phyloP scores from a whole-genome alignment of 2,329 filamentous ascomycete species.

The Onygena corvina region DNA sequence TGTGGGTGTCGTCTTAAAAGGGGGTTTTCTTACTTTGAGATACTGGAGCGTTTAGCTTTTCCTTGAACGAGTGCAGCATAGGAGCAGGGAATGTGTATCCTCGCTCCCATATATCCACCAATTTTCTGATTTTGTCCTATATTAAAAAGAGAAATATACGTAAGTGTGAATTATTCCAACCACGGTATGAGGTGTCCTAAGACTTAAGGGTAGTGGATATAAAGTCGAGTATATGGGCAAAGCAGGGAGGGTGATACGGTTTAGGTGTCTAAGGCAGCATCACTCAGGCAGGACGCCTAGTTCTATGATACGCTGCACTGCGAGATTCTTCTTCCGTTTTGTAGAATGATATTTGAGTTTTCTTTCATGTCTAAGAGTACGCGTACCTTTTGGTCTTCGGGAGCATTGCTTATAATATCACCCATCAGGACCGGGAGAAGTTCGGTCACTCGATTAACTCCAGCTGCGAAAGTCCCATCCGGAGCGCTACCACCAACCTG shows the following conservation, averaged over 20 bases:
- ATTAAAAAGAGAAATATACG: slow-evolving; percentile 35
- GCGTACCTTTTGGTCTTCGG: slow-evolving; percentile 94
- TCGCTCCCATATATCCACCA: slow-evolving; percentile 97
- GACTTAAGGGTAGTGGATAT: slow-evolving; percentile 8
- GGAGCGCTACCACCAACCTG: slow-evolving; percentile 65
- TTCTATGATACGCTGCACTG: slow-evolving; percentile 5
- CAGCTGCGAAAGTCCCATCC: slow-evolving; percentile 87
- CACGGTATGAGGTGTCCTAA: slow-evolving; percentile 15
- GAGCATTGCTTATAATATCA: slow-evolving; percentile 80
- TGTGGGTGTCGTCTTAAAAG: too few species aligned
- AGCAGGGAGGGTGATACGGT: slow-evolving; percentile 9
- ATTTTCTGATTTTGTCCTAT: slow-evolving; percentile 91
- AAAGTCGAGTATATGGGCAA: slow-evolving; percentile 9
- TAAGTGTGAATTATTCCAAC: slow-evolving; percentile 38
- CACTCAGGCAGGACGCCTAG: not conserved
- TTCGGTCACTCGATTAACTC: slow-evolving; percentile 92
- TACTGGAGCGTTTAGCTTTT: slow-evolving; percentile 55
- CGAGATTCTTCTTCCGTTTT: not conserved
- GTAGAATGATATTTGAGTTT: slow-evolving; percentile 9
- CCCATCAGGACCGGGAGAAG: slow-evolving; percentile 87
- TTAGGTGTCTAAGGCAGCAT: slow-evolving; percentile 11
- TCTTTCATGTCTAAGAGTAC: slow-evolving; percentile 17
- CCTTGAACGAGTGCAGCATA: slow-evolving; percentile 73
- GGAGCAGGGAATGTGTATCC: slow-evolving; percentile 74
- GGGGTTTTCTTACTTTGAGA: slow-evolving; percentile 50